phyloP scores from a whole-genome alignment of 257 asterid species.

The Solanum corneliomulleri region DNA sequence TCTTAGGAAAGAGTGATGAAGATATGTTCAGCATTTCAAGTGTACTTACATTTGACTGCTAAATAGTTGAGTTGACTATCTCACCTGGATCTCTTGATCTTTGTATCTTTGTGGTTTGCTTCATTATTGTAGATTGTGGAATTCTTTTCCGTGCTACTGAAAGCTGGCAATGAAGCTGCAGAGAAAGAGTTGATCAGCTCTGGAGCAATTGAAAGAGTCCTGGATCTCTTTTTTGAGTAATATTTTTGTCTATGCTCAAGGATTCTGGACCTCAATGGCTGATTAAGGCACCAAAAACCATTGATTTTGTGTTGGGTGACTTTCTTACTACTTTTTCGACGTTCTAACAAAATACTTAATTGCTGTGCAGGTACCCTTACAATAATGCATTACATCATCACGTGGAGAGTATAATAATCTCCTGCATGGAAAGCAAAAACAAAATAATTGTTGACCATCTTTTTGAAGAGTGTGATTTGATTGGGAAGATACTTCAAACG shows the following conservation, averaged over 20 bases:
- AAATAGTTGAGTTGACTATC: neutral
- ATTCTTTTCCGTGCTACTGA: slow-evolving; percentile 69
- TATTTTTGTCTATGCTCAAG: slow-evolving; percentile 10
- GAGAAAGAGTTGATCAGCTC: slow-evolving; percentile 72
- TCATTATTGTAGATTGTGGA: slow-evolving; percentile 61
- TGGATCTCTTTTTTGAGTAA: slow-evolving; percentile 92
- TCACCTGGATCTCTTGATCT: neutral
- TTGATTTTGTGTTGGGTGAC: neutral
- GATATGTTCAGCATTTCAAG: neutral
- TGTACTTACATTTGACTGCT: neutral
- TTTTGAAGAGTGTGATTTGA: slow-evolving; percentile 55
- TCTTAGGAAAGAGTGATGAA: neutral
- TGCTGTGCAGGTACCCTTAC: slow-evolving; percentile 62
- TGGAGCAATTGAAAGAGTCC: slow-evolving; percentile 60
- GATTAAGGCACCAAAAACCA: neutral
- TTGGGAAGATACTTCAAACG: slow-evolving; percentile 61
- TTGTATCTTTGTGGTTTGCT: neutral
- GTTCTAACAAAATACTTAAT: neutral
- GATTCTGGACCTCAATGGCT: neutral
- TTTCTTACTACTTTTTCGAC: neutral
- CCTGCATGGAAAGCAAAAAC: slow-evolving; percentile 79
- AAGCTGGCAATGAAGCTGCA: slow-evolving; percentile 75
- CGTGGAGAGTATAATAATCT: slow-evolving; percentile 78
- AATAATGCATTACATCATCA: slow-evolving; percentile 95
- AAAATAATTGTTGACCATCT: slow-evolving; percentile 52